Conservation (phyloP, 2,329 filamentous ascomycete species). For the Aotearoamyces nothofagi region DNA sequence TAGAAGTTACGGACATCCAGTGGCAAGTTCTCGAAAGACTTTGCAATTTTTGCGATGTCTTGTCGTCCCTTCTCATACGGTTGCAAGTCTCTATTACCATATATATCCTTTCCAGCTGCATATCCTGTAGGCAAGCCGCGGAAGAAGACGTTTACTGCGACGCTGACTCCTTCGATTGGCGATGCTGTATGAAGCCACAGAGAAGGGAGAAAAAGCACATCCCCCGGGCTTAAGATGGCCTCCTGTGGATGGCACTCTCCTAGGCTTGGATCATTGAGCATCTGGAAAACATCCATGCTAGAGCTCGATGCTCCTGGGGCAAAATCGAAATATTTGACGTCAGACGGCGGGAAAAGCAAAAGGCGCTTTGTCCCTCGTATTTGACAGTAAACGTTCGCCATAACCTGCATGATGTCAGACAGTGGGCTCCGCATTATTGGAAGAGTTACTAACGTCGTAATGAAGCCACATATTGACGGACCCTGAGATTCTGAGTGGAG, state of each 20-base stretch:
- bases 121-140: conserved; percentile 53
- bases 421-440: background rate
- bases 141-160: conserved; percentile 88
- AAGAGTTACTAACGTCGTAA: conserved; percentile 48
- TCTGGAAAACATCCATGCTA: conserved; percentile 53
- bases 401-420: conserved; percentile 37
- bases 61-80: conserved; percentile 70
- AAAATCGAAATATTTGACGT: conserved; percentile 55
- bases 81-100: conserved; percentile 73
- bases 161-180: conserved; percentile 40
- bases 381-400: conserved; percentile 78
- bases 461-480: conserved; percentile 80
- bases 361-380: conserved; percentile 59
- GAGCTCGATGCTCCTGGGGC: conserved; percentile 69
- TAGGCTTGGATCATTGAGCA: conserved; percentile 25
- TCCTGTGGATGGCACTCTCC: conserved; percentile 46
- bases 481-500: conserved; percentile 65
- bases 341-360: conserved; percentile 63
- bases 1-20: conserved; percentile 60
- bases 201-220: conserved; percentile 67
- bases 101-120: conserved; percentile 64
- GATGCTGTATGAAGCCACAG: conserved; percentile 71
- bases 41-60: conserved; percentile 52
- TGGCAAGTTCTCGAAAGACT: conserved; percentile 49
- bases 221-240: conserved; percentile 51